These are phyloP conservation scores for Umbelopsis vinacea DNA, from an alignment of 192 early-diverging fungal genomes.

Conservation along the genomic window DNA sequence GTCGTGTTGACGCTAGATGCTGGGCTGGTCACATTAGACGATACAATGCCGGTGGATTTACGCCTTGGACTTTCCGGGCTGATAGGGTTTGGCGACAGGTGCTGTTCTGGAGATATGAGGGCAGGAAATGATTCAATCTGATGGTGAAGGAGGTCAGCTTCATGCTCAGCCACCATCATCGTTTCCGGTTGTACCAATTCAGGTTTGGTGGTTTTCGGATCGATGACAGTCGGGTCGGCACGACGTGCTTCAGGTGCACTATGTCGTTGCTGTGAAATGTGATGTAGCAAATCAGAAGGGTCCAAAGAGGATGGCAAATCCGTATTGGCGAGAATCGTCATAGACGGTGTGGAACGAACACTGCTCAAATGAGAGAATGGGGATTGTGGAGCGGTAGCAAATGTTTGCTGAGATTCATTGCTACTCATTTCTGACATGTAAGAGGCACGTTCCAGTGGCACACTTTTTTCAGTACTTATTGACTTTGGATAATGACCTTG, in stretches of 20 bases:
- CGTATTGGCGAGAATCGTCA: not conserved
- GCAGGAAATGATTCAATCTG: constrained; percentile 17
- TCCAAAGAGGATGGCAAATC: not conserved
- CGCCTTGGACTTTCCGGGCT: not conserved
- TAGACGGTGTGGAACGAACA: not conserved
- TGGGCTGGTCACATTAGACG: constrained; percentile 2
- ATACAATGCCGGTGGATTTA: not conserved
- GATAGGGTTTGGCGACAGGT: not conserved
- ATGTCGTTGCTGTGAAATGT: not conserved
- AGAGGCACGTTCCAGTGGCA: not conserved
- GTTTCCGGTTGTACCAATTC: too few species aligned
- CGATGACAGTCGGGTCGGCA: not conserved
- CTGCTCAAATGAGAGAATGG: constrained; percentile 12
- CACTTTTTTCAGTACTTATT: not conserved
- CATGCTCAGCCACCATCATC: not conserved
- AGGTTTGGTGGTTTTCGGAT: not conserved
- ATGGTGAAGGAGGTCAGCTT: not conserved
- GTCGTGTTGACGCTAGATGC: constrained; percentile 7
- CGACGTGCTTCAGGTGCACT: constrained; percentile 11
- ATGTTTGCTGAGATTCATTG: constrained; percentile 13
- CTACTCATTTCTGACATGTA: constrained; percentile 20
- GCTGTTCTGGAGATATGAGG: not conserved
- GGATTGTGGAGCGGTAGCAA: not conserved
- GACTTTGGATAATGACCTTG: constrained; percentile 18
- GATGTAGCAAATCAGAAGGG: not conserved